These are phyloP conservation scores for Pyricularia grisea DNA, from an alignment of 2,329 filamentous ascomycete genomes.

Conservation along the genomic window DNA sequence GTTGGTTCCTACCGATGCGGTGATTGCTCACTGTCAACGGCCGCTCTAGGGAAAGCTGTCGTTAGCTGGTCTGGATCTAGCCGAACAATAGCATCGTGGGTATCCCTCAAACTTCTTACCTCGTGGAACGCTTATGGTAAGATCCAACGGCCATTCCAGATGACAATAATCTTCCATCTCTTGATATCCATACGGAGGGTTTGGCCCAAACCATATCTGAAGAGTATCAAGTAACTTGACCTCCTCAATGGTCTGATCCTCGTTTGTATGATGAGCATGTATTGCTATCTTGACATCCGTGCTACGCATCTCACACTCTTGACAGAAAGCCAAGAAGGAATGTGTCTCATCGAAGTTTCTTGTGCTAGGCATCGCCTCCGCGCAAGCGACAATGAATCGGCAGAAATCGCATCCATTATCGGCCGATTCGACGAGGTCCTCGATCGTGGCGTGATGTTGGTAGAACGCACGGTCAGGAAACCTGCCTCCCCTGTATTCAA, in stretches of 20 bases:
- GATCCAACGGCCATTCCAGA: background rate
- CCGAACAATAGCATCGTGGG: too few species aligned
- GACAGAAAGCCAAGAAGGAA: background rate
- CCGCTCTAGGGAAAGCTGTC: background rate
- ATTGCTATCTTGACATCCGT: background rate
- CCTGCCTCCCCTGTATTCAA: constrained; percentile 28
- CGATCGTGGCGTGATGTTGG: background rate
- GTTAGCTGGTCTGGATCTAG: too few species aligned
- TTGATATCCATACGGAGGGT: background rate
- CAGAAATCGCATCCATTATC: background rate
- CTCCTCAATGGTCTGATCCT: background rate
- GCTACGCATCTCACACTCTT: background rate
- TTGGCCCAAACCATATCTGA: background rate
- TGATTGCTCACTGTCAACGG: background rate
- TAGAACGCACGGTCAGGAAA: background rate
- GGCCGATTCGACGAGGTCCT: constrained; percentile 1
- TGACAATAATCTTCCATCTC: background rate
- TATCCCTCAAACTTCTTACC: background rate
- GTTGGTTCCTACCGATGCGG: background rate
- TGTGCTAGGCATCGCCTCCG: background rate
- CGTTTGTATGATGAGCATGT: background rate
- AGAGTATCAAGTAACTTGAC: background rate
- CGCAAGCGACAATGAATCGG: background rate
- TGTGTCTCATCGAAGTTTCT: too few species aligned
- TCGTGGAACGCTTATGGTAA: background rate